phyloP scores from a whole-genome alignment of 2,329 filamentous ascomycete genomes.

The Exophiala sideris region DNA sequence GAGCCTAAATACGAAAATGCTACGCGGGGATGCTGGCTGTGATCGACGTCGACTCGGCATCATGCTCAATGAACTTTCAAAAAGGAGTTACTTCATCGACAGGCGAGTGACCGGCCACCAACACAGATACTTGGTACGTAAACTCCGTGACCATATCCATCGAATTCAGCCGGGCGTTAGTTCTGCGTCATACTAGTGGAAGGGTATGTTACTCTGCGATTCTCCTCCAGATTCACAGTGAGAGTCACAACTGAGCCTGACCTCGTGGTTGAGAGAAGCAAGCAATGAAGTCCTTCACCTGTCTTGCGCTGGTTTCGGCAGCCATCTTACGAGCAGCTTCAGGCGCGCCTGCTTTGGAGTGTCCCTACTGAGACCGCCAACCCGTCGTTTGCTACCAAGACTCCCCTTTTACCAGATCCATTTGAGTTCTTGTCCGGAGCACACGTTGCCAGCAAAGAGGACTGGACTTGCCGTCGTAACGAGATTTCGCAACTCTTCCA shows the following conservation, averaged over 20 bases:
- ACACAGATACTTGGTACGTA: neutral
- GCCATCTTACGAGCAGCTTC: neutral
- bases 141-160: neutral
- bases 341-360: neutral
- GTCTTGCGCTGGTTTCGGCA: neutral
- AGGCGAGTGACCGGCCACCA: neutral
- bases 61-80: neutral
- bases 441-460: conserved; percentile 45
- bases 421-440: conserved; percentile 46
- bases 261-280: neutral
- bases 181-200: neutral
- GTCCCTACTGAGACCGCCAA: neutral
- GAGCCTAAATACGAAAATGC: neutral
- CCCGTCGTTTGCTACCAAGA: conserved; percentile 1
- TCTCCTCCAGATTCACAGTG: neutral
- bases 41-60: neutral
- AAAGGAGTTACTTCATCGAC: neutral
- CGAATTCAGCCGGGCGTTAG: neutral
- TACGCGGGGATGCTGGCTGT: neutral
- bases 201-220: neutral
- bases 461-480: conserved; percentile 49
- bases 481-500: conserved; percentile 51
- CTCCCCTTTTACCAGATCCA: conserved; percentile 37
- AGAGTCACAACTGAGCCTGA: neutral
- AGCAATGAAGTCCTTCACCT: neutral